Base-by-base conservation (phyloP, 768 basidiomycete species). In the Boletus subparvulus region DNA sequence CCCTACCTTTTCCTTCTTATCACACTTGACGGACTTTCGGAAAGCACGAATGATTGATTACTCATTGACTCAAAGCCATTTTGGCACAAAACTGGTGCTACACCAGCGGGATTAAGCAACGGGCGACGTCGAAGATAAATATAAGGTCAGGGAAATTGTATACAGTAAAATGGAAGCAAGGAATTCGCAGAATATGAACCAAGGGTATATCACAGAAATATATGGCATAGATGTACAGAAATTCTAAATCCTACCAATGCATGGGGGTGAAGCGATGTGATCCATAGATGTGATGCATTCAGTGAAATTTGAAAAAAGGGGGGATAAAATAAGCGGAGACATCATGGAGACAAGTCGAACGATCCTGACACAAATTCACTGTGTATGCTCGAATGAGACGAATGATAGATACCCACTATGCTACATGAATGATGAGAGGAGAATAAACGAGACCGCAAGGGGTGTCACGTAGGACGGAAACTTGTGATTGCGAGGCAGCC, bases 401-500 rank as follows among this genome's bases (percentile, higher is more conserved):
- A 49, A 50, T 48, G n/a, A 37, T 28, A 52, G 52, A 47, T 26
- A 47, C 46, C 24, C 41, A 55, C 37, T 52, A 66, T 63, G 26
- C 43, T 52, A 65, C 57, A 62, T 16, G 37, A 50, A 58, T 24
- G 39, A 36, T 41, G 36, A 40, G 45, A 13, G 9, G 14, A 13
- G 7, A 12, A 40, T 33, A 32, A 47, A 14, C 24, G 40, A 50
- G 37, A 58, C 43, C 48, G 51, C 40, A 13, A 46, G 5, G n/a
- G 16, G 24, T 24, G 21, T 65, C 52, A 66, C 3, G 47, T 54
- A 58, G 61, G 37, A 35, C 69, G 69, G 48, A 80, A 80, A 67
- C 77, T 77, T 33, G 74, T 76, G 52, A 82, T 70, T 8, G 81
- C 78, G 58, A 83, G 74, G 61, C 80, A 79, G 1, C 81, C 82